These are phyloP conservation scores for Auricularia sp. DNA, from an alignment of 768 basidiomycete species.

Conservation along the genomic window DNA sequence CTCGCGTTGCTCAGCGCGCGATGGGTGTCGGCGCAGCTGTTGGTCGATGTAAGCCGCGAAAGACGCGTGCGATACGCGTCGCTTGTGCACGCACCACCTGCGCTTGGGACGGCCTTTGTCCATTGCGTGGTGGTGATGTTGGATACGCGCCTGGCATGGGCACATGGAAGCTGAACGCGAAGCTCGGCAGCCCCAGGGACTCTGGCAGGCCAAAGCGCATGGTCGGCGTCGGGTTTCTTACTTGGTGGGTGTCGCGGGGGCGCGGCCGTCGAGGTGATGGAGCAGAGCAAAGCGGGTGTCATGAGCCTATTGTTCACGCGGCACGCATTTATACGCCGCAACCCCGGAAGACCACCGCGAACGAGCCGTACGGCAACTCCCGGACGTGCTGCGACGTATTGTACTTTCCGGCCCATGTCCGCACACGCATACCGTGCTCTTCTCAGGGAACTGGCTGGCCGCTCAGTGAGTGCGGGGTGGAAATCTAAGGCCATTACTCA, in stretches of 20 bases:
- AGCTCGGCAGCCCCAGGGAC: background rate
- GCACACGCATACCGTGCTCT: background rate
- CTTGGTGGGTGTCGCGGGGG: background rate
- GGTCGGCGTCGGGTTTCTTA: background rate
- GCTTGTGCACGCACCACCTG: background rate
- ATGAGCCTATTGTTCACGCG: background rate
- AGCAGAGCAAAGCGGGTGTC: too few species aligned
- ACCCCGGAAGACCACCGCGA: too few species aligned
- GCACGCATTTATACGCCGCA: too few species aligned
- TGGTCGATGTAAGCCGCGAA: background rate
- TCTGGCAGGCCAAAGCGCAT: background rate
- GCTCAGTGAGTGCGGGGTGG: slow-evolving; percentile 5
- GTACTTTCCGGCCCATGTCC: background rate
- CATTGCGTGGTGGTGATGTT: background rate
- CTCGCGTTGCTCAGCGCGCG: background rate
- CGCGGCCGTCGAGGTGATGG: background rate
- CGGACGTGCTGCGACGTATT: too few species aligned
- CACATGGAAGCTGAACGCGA: background rate
- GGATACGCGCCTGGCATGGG: background rate
- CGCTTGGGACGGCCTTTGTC: background rate
- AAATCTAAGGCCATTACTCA: slow-evolving; percentile 15
- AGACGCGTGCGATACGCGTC: background rate
- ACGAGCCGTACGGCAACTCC: background rate
- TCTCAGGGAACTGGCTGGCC: background rate
- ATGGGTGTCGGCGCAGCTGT: background rate